A percentile compares a stretch with the other conserved stretches of the same genome.
phyloP scores from a whole-genome alignment of 2,329 filamentous ascomycete species.

The Lachnellula occidentalis region DNA sequence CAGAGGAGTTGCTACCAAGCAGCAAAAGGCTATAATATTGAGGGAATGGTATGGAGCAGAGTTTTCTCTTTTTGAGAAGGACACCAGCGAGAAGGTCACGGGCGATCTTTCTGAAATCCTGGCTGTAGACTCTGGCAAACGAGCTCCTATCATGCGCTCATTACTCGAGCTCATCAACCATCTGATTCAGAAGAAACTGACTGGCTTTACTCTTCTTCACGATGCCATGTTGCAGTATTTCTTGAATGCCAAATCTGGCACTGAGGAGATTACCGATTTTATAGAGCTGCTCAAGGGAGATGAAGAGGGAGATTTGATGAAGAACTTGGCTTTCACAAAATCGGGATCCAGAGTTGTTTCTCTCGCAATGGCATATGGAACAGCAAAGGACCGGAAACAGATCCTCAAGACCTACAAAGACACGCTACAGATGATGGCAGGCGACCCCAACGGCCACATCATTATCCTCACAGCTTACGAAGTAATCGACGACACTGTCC shows the following conservation, averaged over 20 bases:
- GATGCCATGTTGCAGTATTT: slow-evolving; percentile 98
- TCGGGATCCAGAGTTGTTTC: slow-evolving; percentile 79
- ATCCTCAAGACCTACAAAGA: slow-evolving; percentile 88
- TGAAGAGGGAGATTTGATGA: slow-evolving; percentile 81
- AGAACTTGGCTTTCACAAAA: slow-evolving; percentile 94
- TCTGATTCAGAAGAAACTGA: slow-evolving; percentile 92
- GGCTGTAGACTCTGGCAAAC: slow-evolving; percentile 74
- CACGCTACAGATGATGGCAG: slow-evolving; percentile 77
- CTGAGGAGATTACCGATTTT: slow-evolving; percentile 80
- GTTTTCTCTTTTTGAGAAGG: slow-evolving; percentile 72
- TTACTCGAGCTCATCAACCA: slow-evolving; percentile 84
- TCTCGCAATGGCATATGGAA: slow-evolving; percentile 75
- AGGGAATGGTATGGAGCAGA: slow-evolving; percentile 96
- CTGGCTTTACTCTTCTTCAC: slow-evolving; percentile 95
- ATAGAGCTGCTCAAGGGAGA: slow-evolving; percentile 88
- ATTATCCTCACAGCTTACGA: slow-evolving; percentile 84
- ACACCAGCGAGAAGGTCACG: slow-evolving; percentile 44
- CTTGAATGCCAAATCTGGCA: slow-evolving; percentile 68
- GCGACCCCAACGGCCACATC: slow-evolving; percentile 70
- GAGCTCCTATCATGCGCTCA: slow-evolving; percentile 78
- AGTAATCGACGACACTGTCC: slow-evolving; percentile 88
- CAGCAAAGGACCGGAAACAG: slow-evolving; percentile 86
- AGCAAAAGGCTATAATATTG: slow-evolving; percentile 79
- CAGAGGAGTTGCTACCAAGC: slow-evolving; percentile 74
- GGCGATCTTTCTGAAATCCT: slow-evolving; percentile 70